Percentiles rank a stretch among this genome's conserved stretches.
Evolutionary conservation across 2,329 filamentous ascomycete species (phyloP).

Genomic region (Calonectria pauciramosa): DNA sequence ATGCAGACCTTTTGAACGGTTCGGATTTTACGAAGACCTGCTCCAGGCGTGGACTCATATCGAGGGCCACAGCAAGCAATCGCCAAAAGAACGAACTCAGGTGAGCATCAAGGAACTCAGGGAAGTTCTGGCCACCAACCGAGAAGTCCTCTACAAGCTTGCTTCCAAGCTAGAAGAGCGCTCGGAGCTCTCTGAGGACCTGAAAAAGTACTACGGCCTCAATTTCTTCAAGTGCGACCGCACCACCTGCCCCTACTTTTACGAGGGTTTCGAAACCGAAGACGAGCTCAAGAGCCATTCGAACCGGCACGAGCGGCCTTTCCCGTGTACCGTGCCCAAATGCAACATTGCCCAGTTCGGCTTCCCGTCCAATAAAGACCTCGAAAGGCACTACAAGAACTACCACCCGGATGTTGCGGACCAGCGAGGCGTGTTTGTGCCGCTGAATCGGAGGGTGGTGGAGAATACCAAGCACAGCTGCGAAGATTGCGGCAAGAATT

Average conservation of each 20-base stretch:
- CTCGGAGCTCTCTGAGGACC: constrained; percentile 33
- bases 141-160: constrained; percentile 45
- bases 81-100: constrained; percentile 14
- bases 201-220: constrained; percentile 52
- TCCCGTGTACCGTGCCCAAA: constrained; percentile 49
- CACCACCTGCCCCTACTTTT: constrained; percentile 58
- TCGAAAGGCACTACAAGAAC: constrained; percentile 41
- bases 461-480: constrained; percentile 44
- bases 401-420: constrained; percentile 17
- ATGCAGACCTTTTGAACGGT: neutral
- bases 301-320: constrained; percentile 56
- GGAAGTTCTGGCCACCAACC: constrained; percentile 39
- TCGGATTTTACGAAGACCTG: neutral
- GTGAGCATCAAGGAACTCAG: constrained; percentile 26
- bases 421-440: neutral
- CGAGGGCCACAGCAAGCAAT: neutral
- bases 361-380: constrained; percentile 56
- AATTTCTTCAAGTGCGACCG: constrained; percentile 57
- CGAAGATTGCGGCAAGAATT: constrained; percentile 51
- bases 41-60: constrained; percentile 9
- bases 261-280: constrained; percentile 54
- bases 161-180: neutral
- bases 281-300: constrained; percentile 52
- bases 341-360: constrained; percentile 54
- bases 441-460: neutral